Evolutionary conservation across 768 basidiomycete species (phyloP), one percentile per base, ranked within the genome.

Genomic region (Lentinula lateritia): DNA sequence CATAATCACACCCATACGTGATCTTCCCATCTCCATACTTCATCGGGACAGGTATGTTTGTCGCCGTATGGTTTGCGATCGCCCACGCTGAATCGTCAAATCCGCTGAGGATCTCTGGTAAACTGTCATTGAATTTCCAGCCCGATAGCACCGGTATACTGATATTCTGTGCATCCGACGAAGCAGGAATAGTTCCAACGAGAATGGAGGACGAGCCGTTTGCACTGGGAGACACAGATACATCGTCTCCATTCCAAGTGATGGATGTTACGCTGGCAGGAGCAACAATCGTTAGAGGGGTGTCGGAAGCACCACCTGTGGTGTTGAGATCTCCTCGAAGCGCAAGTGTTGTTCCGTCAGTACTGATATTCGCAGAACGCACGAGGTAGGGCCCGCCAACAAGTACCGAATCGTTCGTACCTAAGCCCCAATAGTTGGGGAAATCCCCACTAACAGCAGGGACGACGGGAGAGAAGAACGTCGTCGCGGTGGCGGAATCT

Each of bases 1-100:
- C 89, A 71, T 94, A 94, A 72, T 93, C 92, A 68, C 91, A 93
- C 1, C 90, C 91, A 72, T 91, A 93, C 34, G 93, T 74, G 15
- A 92, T 75, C 38, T 88, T 77, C 1, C 89, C 90, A 65, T 91
- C 88, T 1, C 89, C 89, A 64, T 88, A 90, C 61, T 81, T 75
- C 5, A 89, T 88, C 65, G 85, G 84, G 56, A 77, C 76, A 1
- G 89, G 87, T 58, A 88, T 85, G 65, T 89, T 91, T 36, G 92
- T 92, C 20, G 77, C 79, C 15, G 80, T 89, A 63, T 86, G 86
- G 66, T 90, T 79, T 12, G 90, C 92, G 58, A 78, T 66, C 7
- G 76, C 77, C 92, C 92, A 94, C 2, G 65, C 60, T 1, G 75
- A 71, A 71, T 94, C 93, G 63, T 84, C 81, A 68, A 86, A 94